A percentile compares a stretch with the other conserved stretches of the same genome.
Conservation (phyloP, 78 protist species). For the Guillardia theta region DNA sequence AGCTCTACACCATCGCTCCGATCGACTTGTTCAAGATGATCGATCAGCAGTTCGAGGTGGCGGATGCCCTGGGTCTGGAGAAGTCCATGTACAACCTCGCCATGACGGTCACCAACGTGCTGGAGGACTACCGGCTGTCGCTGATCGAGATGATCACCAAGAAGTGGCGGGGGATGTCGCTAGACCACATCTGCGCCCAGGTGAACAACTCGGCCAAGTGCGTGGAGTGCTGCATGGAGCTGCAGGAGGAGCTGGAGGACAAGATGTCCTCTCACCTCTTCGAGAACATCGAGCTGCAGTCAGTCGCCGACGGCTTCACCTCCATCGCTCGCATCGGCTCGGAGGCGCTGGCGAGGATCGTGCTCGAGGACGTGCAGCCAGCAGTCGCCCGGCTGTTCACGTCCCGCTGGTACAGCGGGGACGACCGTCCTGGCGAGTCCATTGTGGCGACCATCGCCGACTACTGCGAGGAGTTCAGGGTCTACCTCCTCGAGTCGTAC, state of each 20-base stretch:
- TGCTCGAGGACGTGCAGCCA: background rate
- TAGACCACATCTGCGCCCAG: constrained; percentile 18
- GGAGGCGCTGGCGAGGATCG: background rate
- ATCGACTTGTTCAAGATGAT: constrained; percentile 40
- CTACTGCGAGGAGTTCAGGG: background rate
- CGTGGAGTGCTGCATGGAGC: background rate
- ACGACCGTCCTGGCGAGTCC: background rate
- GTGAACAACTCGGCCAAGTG: constrained; percentile 14
- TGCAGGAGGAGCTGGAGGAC: background rate
- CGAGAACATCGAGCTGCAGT: background rate
- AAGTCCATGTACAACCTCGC: background rate
- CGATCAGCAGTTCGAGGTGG: constrained; percentile 40
- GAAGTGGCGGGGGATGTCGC: background rate
- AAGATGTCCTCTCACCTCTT: background rate
- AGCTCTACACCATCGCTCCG: constrained; percentile 1
- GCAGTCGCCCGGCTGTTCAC: background rate
- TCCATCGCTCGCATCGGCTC: background rate
- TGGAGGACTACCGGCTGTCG: background rate
- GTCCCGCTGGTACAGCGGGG: background rate
- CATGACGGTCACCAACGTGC: background rate
- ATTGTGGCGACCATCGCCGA: background rate
- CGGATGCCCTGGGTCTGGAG: constrained; percentile 5
- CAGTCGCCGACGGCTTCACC: background rate
- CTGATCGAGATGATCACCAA: background rate
- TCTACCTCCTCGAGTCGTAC: background rate